Percentiles rank a stretch among this genome's conserved stretches.
phyloP scores from a whole-genome alignment of 805 yeast genomes.

The Lachancea lanzarotensis region DNA sequence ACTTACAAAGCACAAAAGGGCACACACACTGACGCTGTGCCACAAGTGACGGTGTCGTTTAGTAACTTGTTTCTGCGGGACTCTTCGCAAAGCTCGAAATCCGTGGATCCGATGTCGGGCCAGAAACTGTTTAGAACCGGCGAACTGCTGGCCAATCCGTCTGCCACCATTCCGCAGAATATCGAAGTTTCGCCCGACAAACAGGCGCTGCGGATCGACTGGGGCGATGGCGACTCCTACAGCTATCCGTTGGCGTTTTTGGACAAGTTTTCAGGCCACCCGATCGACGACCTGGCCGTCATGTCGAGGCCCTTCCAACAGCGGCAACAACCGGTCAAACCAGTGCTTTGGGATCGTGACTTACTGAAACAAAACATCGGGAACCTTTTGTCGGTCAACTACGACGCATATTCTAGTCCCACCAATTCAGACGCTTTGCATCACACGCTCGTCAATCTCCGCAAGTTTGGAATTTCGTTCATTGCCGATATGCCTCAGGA shows the following conservation, averaged over 20 bases:
- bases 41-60: slow-evolving; percentile 32
- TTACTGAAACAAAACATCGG: slow-evolving; percentile 18
- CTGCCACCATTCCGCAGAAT: slow-evolving; percentile 32
- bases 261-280: slow-evolving; percentile 34
- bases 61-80: slow-evolving; percentile 59
- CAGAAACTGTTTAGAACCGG: slow-evolving; percentile 66
- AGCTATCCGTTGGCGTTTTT: slow-evolving; percentile 44
- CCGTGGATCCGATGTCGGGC: slow-evolving; percentile 49
- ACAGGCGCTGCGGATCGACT: slow-evolving; percentile 36
- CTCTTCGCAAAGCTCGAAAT: slow-evolving; percentile 42
- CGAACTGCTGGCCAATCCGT: slow-evolving; percentile 30
- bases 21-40: background rate
- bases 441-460: slow-evolving; percentile 40
- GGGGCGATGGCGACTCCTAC: slow-evolving; percentile 43
- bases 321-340: slow-evolving; percentile 6
- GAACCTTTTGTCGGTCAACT: slow-evolving; percentile 31
- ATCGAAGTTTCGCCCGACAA: slow-evolving; percentile 33
- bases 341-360: slow-evolving; percentile 38
- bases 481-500: slow-evolving; percentile 48
- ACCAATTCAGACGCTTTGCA: slow-evolving; percentile 31
- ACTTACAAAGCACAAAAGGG: slow-evolving; percentile 10
- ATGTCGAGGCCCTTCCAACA: background rate
- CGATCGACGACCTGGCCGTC: slow-evolving; percentile 12
- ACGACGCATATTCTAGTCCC: slow-evolving; percentile 35
- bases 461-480: slow-evolving; percentile 51